Percentiles rank a stretch among this genome's conserved stretches.
These are phyloP conservation scores for Teunomyces gatunensis DNA, from an alignment of 805 yeast genomes.

Conservation along the genomic window DNA sequence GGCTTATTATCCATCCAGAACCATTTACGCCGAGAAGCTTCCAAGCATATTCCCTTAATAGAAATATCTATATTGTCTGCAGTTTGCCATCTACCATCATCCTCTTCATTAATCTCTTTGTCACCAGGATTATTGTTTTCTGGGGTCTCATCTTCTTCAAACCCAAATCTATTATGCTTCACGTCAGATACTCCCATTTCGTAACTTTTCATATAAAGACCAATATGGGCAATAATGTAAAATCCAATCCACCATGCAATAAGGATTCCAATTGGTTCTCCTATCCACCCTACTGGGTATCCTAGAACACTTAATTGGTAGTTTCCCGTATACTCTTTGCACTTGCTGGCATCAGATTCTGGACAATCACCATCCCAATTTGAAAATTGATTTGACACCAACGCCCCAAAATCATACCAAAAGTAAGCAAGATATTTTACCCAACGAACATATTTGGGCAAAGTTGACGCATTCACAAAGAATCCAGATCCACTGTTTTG, in stretches of 20 bases:
- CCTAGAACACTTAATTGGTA: slow-evolving; percentile 20
- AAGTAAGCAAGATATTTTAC: slow-evolving; percentile 70
- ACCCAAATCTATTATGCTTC: slow-evolving; percentile 20
- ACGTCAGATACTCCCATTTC: slow-evolving; percentile 22
- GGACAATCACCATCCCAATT: slow-evolving; percentile 61
- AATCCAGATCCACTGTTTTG: slow-evolving; percentile 81
- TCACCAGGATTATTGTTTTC: slow-evolving; percentile 1
- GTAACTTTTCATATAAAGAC: slow-evolving; percentile 16
- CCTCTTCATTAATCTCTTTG: slow-evolving; percentile 6
- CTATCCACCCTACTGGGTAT: slow-evolving; percentile 22
- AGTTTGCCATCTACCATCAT: background rate
- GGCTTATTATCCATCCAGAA: slow-evolving; percentile 1
- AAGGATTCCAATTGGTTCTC: slow-evolving; percentile 20
- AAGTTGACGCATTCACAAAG: slow-evolving; percentile 64
- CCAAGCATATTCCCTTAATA: slow-evolving; percentile 15
- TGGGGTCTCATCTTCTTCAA: slow-evolving; percentile 10
- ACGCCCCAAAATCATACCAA: slow-evolving; percentile 77
- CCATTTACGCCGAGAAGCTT: slow-evolving; percentile 2
- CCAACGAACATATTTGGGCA: slow-evolving; percentile 90
- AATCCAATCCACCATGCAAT: slow-evolving; percentile 19
- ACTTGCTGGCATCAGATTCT: slow-evolving; percentile 13
- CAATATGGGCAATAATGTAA: slow-evolving; percentile 14
- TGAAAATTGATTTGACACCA: slow-evolving; percentile 63
- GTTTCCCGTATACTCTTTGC: slow-evolving; percentile 21
- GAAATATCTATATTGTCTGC: background rate